Conservation (phyloP, 2,329 filamentous ascomycete genomes). For the Fusarium virguliforme region DNA sequence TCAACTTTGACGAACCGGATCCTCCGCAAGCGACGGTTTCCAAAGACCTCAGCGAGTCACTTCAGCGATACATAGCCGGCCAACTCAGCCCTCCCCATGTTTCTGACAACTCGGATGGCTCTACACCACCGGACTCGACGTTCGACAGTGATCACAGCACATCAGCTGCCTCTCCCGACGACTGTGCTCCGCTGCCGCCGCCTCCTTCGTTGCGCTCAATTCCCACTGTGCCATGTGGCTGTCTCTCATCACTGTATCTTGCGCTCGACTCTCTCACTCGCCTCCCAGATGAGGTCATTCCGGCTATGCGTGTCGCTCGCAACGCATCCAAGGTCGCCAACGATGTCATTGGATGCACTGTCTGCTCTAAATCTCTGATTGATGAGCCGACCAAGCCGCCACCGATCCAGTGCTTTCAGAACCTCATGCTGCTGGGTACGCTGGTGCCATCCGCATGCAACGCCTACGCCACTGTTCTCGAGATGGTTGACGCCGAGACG, state of each 20-base stretch:
- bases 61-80: slow-evolving; percentile 49
- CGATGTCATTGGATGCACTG: slow-evolving; percentile 66
- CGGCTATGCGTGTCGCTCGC: slow-evolving; percentile 66
- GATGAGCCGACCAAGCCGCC: slow-evolving; percentile 56
- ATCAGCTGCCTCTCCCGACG: slow-evolving; percentile 39
- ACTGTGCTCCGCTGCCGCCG: slow-evolving; percentile 22
- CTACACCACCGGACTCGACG: slow-evolving; percentile 40
- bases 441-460: slow-evolving; percentile 72
- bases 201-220: slow-evolving; percentile 43
- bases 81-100: slow-evolving; percentile 41
- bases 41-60: slow-evolving; percentile 51
- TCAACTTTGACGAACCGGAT: slow-evolving; percentile 55
- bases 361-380: slow-evolving; percentile 62
- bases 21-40: slow-evolving; percentile 48
- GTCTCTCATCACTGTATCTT: slow-evolving; percentile 66
- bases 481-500: slow-evolving; percentile 69
- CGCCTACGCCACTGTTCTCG: slow-evolving; percentile 70
- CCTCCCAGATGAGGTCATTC: slow-evolving; percentile 62
- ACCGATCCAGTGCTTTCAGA: slow-evolving; percentile 69
- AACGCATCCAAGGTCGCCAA: slow-evolving; percentile 66
- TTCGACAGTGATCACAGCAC: slow-evolving; percentile 46
- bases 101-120: slow-evolving; percentile 36
- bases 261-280: slow-evolving; percentile 67
- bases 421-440: slow-evolving; percentile 71
- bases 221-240: slow-evolving; percentile 61